Conservation (phyloP, 1,139 yeast species). For the Suhomyces bokatorum region DNA sequence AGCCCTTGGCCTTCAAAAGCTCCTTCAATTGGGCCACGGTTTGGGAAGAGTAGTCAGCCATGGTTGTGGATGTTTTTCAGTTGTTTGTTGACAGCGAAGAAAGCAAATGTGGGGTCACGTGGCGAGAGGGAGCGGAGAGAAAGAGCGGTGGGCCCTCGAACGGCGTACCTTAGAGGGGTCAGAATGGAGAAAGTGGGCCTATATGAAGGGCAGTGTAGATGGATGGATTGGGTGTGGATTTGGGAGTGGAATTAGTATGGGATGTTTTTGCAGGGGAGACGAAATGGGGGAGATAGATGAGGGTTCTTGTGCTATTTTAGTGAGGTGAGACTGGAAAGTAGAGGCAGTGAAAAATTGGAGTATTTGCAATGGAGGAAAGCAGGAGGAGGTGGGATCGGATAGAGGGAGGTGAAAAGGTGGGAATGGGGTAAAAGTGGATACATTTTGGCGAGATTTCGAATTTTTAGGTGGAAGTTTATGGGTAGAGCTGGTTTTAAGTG, state of each 20-base stretch:
- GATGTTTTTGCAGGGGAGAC: not conserved
- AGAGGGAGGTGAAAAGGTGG: not conserved
- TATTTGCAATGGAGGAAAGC: not conserved
- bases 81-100: conserved; percentile 4
- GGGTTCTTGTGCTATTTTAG: too few species aligned
- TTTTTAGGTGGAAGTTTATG: too few species aligned
- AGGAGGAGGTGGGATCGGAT: not conserved
- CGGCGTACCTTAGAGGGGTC: not conserved
- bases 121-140: not conserved
- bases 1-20: conserved; percentile 62
- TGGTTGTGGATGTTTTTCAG: conserved; percentile 19
- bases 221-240: not conserved
- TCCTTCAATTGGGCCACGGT: conserved; percentile 90
- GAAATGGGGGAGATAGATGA: too few species aligned
- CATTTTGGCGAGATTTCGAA: too few species aligned
- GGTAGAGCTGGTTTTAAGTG: too few species aligned
- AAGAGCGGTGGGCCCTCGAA: not conserved
- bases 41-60: conserved; percentile 60
- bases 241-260: not conserved
- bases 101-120: conserved; percentile 1
- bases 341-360: not conserved
- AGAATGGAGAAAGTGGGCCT: not conserved
- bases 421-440: not conserved
- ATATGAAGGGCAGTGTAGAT: not conserved
- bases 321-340: too few species aligned